Conservation (phyloP, 2,329 filamentous ascomycete species). For the Claviceps pazoutovae region DNA sequence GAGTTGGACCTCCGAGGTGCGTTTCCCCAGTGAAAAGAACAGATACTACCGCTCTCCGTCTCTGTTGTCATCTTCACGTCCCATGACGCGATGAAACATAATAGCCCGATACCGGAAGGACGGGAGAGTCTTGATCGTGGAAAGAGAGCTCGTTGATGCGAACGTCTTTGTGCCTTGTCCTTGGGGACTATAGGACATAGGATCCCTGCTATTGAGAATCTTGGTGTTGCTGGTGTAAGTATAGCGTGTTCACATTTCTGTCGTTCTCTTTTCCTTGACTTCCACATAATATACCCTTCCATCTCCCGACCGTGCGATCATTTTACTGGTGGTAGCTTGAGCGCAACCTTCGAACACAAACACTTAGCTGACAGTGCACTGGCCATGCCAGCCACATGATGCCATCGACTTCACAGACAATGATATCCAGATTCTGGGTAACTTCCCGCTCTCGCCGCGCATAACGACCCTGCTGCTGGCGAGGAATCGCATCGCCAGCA, state of each 20-base stretch:
- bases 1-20: slow-evolving; percentile 99
- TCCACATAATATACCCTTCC: not conserved
- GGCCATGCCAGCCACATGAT: slow-evolving; percentile 61
- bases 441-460: slow-evolving; percentile 84
- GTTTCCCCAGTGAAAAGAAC: slow-evolving; percentile 56
- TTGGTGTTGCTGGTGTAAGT: slow-evolving; percentile 84
- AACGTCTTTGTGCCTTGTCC: slow-evolving; percentile 26
- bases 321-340: too few relatives aligned
- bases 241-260: not conserved
- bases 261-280: not conserved
- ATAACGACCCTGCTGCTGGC: slow-evolving; percentile 78
- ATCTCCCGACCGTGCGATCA: not conserved
- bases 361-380: too few relatives aligned
- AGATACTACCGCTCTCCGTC: slow-evolving; percentile 65
- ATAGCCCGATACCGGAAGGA: slow-evolving; percentile 5
- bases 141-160: slow-evolving; percentile 65
- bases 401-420: slow-evolving; percentile 98
- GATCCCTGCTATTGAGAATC: slow-evolving; percentile 93
- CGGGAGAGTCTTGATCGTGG: slow-evolving; percentile 32
- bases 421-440: slow-evolving; percentile 76
- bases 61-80: not conserved
- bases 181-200: slow-evolving; percentile 67
- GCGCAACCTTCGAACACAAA: too few relatives aligned
- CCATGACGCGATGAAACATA: not conserved
- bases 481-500: slow-evolving; percentile 71